Conservation (phyloP, 768 basidiomycete species). For the Termitomyces eurrhizus region DNA sequence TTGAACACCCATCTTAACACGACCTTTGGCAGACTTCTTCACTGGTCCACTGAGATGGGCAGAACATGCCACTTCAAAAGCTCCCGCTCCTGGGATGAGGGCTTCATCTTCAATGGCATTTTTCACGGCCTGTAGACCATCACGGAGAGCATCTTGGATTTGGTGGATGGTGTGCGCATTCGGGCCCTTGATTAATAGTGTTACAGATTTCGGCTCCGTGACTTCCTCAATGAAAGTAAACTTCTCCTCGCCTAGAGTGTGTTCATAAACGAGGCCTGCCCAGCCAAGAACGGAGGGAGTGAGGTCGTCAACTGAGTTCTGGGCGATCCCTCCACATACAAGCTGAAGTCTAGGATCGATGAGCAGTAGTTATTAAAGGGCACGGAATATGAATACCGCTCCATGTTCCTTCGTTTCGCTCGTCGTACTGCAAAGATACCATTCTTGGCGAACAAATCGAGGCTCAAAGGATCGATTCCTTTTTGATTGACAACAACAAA, state of each 20-base stretch:
- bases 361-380: neutral
- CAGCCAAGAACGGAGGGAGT: conserved; percentile 89
- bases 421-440: conserved; percentile 92
- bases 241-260: conserved; percentile 98
- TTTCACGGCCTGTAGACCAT: conserved; percentile 94
- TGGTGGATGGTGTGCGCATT: conserved; percentile 95
- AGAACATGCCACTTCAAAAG: conserved; percentile 93
- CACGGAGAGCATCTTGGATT: conserved; percentile 96
- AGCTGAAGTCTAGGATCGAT: conserved; percentile 70
- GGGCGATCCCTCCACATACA: conserved; percentile 90
- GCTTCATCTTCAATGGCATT: conserved; percentile 91
- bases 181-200: conserved; percentile 95
- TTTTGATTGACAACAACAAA: conserved; percentile 99
- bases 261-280: conserved; percentile 98
- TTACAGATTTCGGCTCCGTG: conserved; percentile 91
- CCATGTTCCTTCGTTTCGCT: conserved; percentile 99
- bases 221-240: conserved; percentile 98
- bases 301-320: conserved; percentile 97
- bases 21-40: conserved; percentile 87
- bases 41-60: conserved; percentile 74
- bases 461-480: conserved; percentile 95
- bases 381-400: conserved; percentile 54
- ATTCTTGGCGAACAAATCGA: conserved; percentile 95
- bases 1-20: conserved; percentile 95
- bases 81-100: conserved; percentile 94